Evolutionary conservation across 108 stramenopile genomes (phyloP).

Genomic region (Fragilaria radians): DNA sequence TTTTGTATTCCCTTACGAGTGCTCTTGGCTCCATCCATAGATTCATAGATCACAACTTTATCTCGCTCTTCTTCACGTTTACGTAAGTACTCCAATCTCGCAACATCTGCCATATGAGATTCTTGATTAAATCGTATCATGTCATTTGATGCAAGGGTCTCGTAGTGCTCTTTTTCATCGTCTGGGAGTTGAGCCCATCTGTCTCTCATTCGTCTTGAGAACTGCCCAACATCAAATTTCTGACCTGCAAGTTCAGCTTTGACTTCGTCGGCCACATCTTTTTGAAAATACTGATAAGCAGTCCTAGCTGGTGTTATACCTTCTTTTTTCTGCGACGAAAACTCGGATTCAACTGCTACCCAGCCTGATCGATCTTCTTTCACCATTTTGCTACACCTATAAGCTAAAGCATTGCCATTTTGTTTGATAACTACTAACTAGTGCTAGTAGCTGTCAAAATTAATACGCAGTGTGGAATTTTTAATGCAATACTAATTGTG

Average conservation of each 20-base stretch:
- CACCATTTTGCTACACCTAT: slow-evolving; percentile 47
- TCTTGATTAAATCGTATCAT: slow-evolving; percentile 49
- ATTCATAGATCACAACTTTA: slow-evolving; percentile 42
- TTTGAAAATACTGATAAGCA: slow-evolving; percentile 71
- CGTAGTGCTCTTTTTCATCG: slow-evolving; percentile 34
- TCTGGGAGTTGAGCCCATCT: slow-evolving; percentile 47
- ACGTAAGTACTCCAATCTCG: slow-evolving; percentile 49
- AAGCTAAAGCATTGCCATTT: no score
- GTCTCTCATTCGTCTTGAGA: slow-evolving; percentile 44
- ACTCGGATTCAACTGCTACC: slow-evolving; percentile 81
- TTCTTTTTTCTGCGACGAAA: slow-evolving; percentile 12
- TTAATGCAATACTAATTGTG: no score
- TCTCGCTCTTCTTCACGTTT: slow-evolving; percentile 43
- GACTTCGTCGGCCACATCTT: slow-evolving; percentile 41
- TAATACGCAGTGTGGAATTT: no score
- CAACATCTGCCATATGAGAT: slow-evolving; percentile 67
- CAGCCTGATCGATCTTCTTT: slow-evolving; percentile 77
- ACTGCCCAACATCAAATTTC: slow-evolving; percentile 51
- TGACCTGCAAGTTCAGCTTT: slow-evolving; percentile 37
- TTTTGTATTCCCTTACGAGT: slow-evolving; percentile 36
- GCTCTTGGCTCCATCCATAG: slow-evolving; percentile 23
- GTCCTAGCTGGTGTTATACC: slow-evolving; percentile 53
- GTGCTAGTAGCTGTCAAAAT: no score
- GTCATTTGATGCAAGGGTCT: slow-evolving; percentile 52
- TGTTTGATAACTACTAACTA: no score